Percentiles rank a stretch among this genome's conserved stretches.
phyloP scores from a whole-genome alignment of 2,329 filamentous ascomycete genomes.

The Colletotrichum musicola region DNA sequence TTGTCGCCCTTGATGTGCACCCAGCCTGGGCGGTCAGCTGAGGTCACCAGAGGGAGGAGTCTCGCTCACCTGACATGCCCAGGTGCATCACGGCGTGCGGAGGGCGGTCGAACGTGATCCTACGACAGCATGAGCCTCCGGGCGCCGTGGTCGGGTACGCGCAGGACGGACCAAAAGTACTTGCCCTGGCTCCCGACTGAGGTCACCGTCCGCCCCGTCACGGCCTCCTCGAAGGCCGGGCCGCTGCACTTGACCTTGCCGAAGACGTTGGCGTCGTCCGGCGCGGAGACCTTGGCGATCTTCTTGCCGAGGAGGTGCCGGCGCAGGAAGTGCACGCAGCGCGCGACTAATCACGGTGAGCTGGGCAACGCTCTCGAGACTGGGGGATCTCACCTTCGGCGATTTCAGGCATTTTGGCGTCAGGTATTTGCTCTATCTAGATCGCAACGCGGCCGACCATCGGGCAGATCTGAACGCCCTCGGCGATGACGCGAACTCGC shows the following conservation, averaged over 20 bases:
- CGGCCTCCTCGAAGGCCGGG: slow-evolving; percentile 77
- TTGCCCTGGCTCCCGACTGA: slow-evolving; percentile 89
- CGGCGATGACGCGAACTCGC: background rate
- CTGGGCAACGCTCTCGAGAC: background rate
- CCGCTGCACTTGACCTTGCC: slow-evolving; percentile 90
- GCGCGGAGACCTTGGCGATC: slow-evolving; percentile 76
- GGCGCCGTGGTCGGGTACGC: too few relatives aligned
- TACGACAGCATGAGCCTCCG: slow-evolving; percentile 37
- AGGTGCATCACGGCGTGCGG: slow-evolving; percentile 93
- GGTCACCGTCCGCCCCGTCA: slow-evolving; percentile 79
- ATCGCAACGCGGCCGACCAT: too few relatives aligned
- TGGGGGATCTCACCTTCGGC: slow-evolving; percentile 62
- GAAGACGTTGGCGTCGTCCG: slow-evolving; percentile 87
- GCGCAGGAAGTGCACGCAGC: slow-evolving; percentile 86
- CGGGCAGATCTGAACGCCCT: too few relatives aligned
- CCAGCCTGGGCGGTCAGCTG: slow-evolving; percentile 69
- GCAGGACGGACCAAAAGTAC: slow-evolving; percentile 82
- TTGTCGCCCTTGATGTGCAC: slow-evolving; percentile 85
- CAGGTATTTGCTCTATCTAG: background rate
- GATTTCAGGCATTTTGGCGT: slow-evolving; percentile 69
- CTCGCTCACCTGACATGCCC: slow-evolving; percentile 72
- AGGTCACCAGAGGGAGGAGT: too few relatives aligned
- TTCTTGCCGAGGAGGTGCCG: slow-evolving; percentile 87
- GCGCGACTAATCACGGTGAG: slow-evolving; percentile 65
- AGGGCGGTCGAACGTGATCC: slow-evolving; percentile 73